phyloP scores from a whole-genome alignment of 2,329 filamentous ascomycete species.

The Colletotrichum godetiae region DNA sequence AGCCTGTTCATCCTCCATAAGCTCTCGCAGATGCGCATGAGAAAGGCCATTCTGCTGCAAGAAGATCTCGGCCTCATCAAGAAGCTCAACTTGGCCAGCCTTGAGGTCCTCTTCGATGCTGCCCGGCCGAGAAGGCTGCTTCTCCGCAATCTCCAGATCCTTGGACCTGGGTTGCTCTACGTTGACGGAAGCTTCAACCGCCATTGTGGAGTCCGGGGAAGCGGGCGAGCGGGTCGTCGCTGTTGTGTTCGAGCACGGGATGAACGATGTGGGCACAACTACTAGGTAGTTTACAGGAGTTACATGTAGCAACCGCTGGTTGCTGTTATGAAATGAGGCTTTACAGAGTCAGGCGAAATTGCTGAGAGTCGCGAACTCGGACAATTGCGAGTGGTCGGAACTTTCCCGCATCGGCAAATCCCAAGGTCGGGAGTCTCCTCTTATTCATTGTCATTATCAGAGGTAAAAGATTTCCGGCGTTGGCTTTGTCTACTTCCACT shows the following conservation, averaged over 20 bases:
- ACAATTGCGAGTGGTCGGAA: background rate
- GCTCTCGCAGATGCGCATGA: slow-evolving; percentile 52
- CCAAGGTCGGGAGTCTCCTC: background rate
- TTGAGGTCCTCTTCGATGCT: slow-evolving; percentile 17
- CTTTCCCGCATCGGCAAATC: background rate
- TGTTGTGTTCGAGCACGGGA: background rate
- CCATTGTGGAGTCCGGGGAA: slow-evolving; percentile 25
- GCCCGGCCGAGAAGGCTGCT: slow-evolving; percentile 1
- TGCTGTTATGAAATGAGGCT: background rate
- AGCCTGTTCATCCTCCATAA: slow-evolving; percentile 53
- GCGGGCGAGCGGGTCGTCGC: slow-evolving; percentile 1
- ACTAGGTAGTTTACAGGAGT: background rate
- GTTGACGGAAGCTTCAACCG: slow-evolving; percentile 15
- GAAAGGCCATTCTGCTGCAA: slow-evolving; percentile 59
- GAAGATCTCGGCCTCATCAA: slow-evolving; percentile 61
- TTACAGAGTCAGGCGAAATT: background rate
- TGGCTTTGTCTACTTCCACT: background rate
- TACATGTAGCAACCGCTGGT: background rate
- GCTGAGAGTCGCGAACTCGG: background rate
- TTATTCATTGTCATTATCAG: slow-evolving; percentile 12
- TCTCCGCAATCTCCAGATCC: slow-evolving; percentile 27
- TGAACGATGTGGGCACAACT: slow-evolving; percentile 1
- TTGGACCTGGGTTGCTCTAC: slow-evolving; percentile 9
- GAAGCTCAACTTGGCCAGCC: slow-evolving; percentile 40
- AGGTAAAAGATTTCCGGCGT: slow-evolving; percentile 3